Conservation (phyloP, 2,329 filamentous ascomycete species). For the Balansia obtecta region DNA sequence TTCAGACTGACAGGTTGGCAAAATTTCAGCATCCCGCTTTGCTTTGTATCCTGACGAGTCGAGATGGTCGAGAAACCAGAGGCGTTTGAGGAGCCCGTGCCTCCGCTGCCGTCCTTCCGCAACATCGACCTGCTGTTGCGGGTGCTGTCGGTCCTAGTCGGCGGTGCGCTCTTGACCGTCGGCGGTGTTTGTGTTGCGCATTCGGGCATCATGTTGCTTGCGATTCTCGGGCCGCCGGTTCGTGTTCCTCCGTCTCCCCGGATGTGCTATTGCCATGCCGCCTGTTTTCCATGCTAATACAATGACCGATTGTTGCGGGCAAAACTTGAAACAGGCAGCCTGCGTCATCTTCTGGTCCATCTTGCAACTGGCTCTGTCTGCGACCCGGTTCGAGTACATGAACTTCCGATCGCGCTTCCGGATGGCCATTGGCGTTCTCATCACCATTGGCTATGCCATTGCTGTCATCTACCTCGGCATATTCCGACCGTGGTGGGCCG, state of each 20-base stretch:
- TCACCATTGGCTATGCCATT: slow-evolving; percentile 5
- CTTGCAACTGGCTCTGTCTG: slow-evolving; percentile 2
- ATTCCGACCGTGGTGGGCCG: slow-evolving; percentile 2
- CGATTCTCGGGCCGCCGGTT: slow-evolving; percentile 6
- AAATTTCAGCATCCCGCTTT: neutral
- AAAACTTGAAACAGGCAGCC: neutral
- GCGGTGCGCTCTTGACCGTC: slow-evolving; percentile 1
- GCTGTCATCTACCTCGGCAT: slow-evolving; percentile 1
- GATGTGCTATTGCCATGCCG: neutral
- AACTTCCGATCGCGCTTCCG: slow-evolving; percentile 7
- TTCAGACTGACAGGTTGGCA: no score
- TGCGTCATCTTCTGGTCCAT: slow-evolving; percentile 5
- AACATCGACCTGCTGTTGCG: slow-evolving; percentile 2
- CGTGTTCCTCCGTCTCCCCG: neutral
- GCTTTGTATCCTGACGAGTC: neutral
- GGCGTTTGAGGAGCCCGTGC: neutral
- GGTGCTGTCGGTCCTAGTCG: neutral
- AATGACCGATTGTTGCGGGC: neutral
- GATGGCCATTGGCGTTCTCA: slow-evolving; percentile 5
- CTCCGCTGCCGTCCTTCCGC: neutral
- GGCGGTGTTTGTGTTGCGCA: slow-evolving; percentile 1
- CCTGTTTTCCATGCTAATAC: no score
- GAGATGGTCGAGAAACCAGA: neutral
- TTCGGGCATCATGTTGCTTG: slow-evolving; percentile 4
- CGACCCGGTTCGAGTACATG: slow-evolving; percentile 3